Evolutionary conservation across 306 rosid species (phyloP).

Genomic region (Heteromeles arbutifolia): DNA sequence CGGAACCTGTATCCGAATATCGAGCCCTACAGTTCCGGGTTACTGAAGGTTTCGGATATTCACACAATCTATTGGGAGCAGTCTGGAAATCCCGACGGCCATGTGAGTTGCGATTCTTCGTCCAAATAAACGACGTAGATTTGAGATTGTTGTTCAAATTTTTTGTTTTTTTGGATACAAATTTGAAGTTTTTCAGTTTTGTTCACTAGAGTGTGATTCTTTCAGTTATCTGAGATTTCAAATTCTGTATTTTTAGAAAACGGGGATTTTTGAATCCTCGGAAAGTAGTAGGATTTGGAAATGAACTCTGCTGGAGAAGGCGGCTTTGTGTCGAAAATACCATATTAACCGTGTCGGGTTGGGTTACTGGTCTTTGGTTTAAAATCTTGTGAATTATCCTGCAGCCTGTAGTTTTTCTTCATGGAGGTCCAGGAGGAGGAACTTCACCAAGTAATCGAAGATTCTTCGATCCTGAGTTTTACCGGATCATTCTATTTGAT

Average conservation of each 20-base stretch:
- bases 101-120: slow-evolving; percentile 44
- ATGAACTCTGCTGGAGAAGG: background rate
- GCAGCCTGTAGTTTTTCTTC: slow-evolving; percentile 86
- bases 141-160: too few species aligned
- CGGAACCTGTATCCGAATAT: slow-evolving; percentile 48
- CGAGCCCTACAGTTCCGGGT: slow-evolving; percentile 61
- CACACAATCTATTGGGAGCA: slow-evolving; percentile 88
- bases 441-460: slow-evolving; percentile 71
- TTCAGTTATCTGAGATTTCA: background rate
- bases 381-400: slow-evolving; percentile 21
- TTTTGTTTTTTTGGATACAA: too few species aligned
- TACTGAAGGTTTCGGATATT: slow-evolving; percentile 73
- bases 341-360: background rate
- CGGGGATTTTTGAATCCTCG: background rate
- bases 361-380: background rate
- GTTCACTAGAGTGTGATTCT: background rate
- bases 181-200: background rate
- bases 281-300: background rate
- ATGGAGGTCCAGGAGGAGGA: slow-evolving; percentile 98
- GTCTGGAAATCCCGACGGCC: slow-evolving; percentile 80
- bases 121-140: background rate
- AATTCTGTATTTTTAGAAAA: background rate
- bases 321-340: background rate
- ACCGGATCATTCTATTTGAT: slow-evolving; percentile 73
- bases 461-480: slow-evolving; percentile 84